Percentiles rank a stretch among this genome's conserved stretches.
Evolutionary conservation across 345 rosid genomes (phyloP).

Genomic region (Aethionema arabicum): DNA sequence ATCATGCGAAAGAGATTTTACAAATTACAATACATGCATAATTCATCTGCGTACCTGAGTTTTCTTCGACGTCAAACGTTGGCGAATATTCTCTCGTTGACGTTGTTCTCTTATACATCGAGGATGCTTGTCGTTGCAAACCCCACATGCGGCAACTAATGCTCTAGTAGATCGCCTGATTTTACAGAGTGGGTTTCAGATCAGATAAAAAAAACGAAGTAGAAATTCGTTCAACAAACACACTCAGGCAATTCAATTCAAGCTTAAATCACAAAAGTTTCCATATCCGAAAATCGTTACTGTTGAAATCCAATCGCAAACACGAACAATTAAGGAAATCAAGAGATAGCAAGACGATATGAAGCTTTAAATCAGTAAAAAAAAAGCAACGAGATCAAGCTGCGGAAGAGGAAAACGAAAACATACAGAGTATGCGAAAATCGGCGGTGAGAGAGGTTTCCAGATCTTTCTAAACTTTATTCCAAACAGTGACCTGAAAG

Average conservation of each 20-base stretch:
- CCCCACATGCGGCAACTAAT: conserved; percentile 60
- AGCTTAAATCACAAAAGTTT: background rate
- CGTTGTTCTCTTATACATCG: conserved; percentile 65
- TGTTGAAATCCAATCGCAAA: too few species aligned
- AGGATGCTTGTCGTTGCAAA: conserved; percentile 47
- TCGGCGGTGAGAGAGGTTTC: too few species aligned
- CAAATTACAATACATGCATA: background rate
- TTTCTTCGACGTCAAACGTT: conserved; percentile 54
- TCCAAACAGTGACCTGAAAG: too few species aligned
- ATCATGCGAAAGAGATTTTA: background rate
- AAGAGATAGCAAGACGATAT: too few species aligned
- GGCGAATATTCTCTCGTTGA: conserved; percentile 58
- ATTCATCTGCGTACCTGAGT: conserved; percentile 42
- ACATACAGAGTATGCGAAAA: too few species aligned
- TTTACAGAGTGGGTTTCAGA: conserved; percentile 8
- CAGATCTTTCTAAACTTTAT: background rate
- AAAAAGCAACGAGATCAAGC: too few species aligned
- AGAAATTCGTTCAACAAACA: background rate
- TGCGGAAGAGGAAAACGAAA: background rate
- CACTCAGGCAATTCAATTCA: too few species aligned
- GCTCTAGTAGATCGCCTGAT: conserved; percentile 25
- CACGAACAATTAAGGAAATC: too few species aligned
- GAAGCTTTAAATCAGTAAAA: too few species aligned
- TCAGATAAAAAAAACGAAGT: conserved; percentile 8
- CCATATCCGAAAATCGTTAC: too few species aligned